Percentiles rank a stretch among this genome's conserved stretches.
These are phyloP conservation scores for Pleurotus tuoliensis DNA, from an alignment of 768 basidiomycete species.

Conservation along the genomic window DNA sequence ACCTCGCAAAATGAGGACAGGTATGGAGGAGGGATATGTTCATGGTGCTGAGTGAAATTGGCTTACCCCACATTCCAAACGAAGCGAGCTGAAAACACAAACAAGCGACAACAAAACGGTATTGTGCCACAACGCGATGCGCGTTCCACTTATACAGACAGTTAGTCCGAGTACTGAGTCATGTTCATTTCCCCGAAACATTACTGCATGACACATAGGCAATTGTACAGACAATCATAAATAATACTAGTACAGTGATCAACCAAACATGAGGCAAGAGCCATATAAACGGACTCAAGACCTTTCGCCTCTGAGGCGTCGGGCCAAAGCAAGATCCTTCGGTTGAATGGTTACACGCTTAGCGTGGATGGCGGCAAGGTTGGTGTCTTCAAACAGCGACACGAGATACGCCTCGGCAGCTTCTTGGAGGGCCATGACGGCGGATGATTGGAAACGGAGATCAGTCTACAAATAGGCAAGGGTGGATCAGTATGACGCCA, in stretches of 20 bases:
- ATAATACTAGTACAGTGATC: background rate
- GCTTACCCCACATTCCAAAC: background rate
- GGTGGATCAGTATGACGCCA: background rate
- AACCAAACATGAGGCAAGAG: too few relatives aligned
- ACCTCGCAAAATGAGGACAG: background rate
- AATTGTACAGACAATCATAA: background rate
- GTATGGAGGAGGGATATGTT: slow-evolving; percentile 8
- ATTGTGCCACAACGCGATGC: background rate
- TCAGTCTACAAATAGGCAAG: slow-evolving; percentile 44
- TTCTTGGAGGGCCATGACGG: slow-evolving; percentile 66
- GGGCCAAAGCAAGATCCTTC: slow-evolving; percentile 59
- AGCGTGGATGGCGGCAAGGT: slow-evolving; percentile 58
- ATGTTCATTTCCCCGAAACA: too few relatives aligned
- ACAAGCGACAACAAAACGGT: slow-evolving; percentile 6
- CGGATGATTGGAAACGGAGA: slow-evolving; percentile 72
- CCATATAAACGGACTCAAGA: background rate
- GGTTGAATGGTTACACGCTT: slow-evolving; percentile 59
- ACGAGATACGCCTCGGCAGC: slow-evolving; percentile 69
- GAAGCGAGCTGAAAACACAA: background rate
- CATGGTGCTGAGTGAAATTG: slow-evolving; percentile 13
- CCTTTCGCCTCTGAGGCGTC: slow-evolving; percentile 45
- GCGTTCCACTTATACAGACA: too few relatives aligned
- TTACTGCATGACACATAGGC: background rate
- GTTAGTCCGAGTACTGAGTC: too few relatives aligned
- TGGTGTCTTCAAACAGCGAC: slow-evolving; percentile 69